These are phyloP conservation scores for Planoprotostelium fungivorum DNA, from an alignment of 78 protist species.

Conservation along the genomic window DNA sequence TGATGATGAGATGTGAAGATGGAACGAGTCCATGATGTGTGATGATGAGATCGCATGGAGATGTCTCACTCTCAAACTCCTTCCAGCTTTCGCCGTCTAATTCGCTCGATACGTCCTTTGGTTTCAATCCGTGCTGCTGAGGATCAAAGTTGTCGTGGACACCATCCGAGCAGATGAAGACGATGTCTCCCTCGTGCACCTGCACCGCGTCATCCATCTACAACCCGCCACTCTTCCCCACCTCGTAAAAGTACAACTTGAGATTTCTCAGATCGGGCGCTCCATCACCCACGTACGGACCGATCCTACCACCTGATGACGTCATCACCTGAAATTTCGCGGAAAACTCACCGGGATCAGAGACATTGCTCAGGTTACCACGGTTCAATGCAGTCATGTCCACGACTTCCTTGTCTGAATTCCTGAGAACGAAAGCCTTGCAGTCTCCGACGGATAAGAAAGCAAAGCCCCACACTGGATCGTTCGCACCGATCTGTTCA, in stretches of 20 bases:
- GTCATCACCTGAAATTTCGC: not conserved
- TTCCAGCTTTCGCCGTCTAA: not conserved
- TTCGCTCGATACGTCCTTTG: not conserved
- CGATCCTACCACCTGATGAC: slow-evolving; percentile 49
- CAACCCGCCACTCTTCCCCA: slow-evolving; percentile 2
- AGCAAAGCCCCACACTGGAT: slow-evolving; percentile 59
- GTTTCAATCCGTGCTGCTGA: not conserved
- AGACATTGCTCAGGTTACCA: slow-evolving; percentile 32
- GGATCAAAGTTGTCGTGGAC: slow-evolving; percentile 72
- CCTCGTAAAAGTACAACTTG: slow-evolving; percentile 51
- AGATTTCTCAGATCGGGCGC: slow-evolving; percentile 63
- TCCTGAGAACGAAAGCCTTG: slow-evolving; percentile 48
- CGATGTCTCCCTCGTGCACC: slow-evolving; percentile 27
- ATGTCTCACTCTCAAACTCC: not conserved
- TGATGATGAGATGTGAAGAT: not conserved
- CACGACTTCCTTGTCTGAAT: slow-evolving; percentile 14
- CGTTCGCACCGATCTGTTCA: slow-evolving; percentile 8
- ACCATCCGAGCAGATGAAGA: slow-evolving; percentile 49
- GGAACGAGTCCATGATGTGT: too few relatives aligned
- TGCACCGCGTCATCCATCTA: not conserved
- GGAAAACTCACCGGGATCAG: slow-evolving; percentile 32
- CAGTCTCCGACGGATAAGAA: slow-evolving; percentile 69
- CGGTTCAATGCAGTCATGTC: slow-evolving; percentile 67
- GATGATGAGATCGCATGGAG: not conserved
- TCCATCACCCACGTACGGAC: slow-evolving; percentile 73